Base-by-base conservation (phyloP, 2,329 filamentous ascomycete genomes). In the Calonectria naviculata region DNA sequence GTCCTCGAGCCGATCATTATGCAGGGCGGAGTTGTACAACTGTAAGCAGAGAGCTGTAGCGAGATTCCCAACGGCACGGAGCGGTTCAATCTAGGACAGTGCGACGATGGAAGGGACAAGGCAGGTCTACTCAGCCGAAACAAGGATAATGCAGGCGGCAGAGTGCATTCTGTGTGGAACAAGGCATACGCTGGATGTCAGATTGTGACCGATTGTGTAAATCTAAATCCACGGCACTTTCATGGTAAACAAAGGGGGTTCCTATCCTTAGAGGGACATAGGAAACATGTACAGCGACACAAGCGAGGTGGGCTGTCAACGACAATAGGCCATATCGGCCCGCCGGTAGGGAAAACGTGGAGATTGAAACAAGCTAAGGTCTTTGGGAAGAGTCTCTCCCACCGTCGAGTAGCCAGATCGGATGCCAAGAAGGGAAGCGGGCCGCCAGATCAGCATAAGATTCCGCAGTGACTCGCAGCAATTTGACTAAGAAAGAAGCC, bases 1-100 rank as follows among this genome's bases (percentile, higher is more conserved):
- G 46, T 46, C 67, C 67, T 71, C 72, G 75, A 74, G 34, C 70
- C 54, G 61, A 74, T 44, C 64, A 67, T 70, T 26, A 62, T 63
- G 69, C 65, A 68, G 49, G 64, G 42, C 62, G n/a, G 61, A 66
- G 71, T 49, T 68, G 75, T 78, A 47, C 31, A 24, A 76, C 74
- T 38, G 28, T 24, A 44, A 67, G 28, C 58, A 63, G 26, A 70
- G 67, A 62, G 41, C 70, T 72, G 68, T 75, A 70, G 69, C 74
- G 76, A 76, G 68, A 75, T 70, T 67, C 36, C 63, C 68, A 36
- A 70, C 42, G 46, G 63, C 36, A 61, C 68, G 56, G 68, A 15
- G 46, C 56, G 41, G 47, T 62, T 63, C 42, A 65, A 64, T 49
- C 67, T 60, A 38, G 52, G 34, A 34, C 28, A 60, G 74, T 73